A percentile compares a stretch with the other conserved stretches of the same genome.
Evolutionary conservation across 2,329 filamentous ascomycete genomes (phyloP).

Genomic region (Arthrinium phaeospermum): DNA sequence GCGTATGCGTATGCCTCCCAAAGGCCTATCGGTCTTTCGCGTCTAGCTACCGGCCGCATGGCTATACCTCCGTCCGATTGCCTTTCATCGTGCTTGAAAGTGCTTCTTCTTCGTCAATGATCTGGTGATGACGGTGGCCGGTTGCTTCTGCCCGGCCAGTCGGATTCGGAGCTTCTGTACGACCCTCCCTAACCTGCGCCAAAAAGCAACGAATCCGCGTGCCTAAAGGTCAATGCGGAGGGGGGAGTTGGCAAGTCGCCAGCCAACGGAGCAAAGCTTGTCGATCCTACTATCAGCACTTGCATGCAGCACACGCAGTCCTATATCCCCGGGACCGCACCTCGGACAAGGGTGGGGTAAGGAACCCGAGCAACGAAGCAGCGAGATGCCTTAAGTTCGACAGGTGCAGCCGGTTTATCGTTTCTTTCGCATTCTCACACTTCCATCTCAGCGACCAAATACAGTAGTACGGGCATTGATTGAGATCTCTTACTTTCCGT

Average conservation of each 20-base stretch:
- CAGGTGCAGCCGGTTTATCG: background rate
- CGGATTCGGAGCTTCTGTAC: background rate
- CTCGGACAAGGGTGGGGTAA: constrained; percentile 12
- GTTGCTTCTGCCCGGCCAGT: background rate
- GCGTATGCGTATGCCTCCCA: background rate
- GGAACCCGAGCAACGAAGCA: background rate
- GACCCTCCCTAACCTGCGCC: background rate
- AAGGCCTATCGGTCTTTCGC: background rate
- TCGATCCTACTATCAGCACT: constrained; percentile 1
- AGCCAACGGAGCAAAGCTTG: background rate
- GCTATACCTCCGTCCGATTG: background rate
- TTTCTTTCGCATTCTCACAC: background rate
- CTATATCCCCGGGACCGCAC: background rate
- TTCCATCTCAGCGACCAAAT: background rate
- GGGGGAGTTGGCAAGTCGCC: background rate
- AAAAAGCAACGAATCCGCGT: background rate
- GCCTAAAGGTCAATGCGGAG: background rate
- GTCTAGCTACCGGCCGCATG: background rate
- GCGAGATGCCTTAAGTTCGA: background rate
- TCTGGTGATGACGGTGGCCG: background rate
- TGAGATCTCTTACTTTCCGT: background rate
- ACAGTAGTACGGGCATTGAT: background rate
- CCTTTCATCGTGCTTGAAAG: background rate
- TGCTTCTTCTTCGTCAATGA: background rate
- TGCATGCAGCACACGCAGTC: background rate